A percentile compares a stretch with the other conserved stretches of the same genome.
Evolutionary conservation across 148 eudicot species (phyloP).

Genomic region (Silene latifolia): DNA sequence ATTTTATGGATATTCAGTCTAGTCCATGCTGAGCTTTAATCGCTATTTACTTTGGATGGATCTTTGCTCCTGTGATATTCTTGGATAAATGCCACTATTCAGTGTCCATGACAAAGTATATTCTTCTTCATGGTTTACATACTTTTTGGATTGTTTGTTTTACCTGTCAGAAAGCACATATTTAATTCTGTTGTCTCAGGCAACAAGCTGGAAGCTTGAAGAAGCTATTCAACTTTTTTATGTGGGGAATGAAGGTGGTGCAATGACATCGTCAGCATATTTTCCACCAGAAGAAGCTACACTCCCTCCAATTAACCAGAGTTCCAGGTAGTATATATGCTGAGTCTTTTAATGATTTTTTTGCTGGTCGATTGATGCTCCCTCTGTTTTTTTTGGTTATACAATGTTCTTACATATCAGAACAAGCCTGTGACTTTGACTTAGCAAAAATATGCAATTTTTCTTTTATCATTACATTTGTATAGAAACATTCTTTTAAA

Average conservation of each 20-base stretch:
- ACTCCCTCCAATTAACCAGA: conserved; percentile 31
- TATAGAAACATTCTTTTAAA: too few relatives aligned
- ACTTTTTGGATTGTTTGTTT: background rate
- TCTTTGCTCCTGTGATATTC: background rate
- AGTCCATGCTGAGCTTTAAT: background rate
- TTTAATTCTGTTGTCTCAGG: conserved; percentile 38
- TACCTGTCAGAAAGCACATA: background rate
- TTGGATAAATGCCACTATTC: background rate
- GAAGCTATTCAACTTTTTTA: conserved; percentile 92
- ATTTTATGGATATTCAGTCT: background rate
- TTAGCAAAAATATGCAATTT: too few relatives aligned
- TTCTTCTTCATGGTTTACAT: background rate
- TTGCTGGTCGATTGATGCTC: too few relatives aligned
- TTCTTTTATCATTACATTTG: too few relatives aligned
- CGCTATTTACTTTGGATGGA: background rate
- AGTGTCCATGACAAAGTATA: background rate
- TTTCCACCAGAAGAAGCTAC: conserved; percentile 43
- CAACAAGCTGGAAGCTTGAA: conserved; percentile 96
- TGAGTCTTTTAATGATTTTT: background rate
- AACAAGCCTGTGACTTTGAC: too few relatives aligned
- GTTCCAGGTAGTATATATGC: conserved; percentile 41
- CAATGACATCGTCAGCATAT: conserved; percentile 31
- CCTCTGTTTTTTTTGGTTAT: too few relatives aligned
- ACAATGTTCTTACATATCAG: too few relatives aligned
- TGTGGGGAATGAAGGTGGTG: conserved; percentile 71